Evolutionary conservation across 306 rosid species (phyloP).

Genomic region (Sophora flavescens): DNA sequence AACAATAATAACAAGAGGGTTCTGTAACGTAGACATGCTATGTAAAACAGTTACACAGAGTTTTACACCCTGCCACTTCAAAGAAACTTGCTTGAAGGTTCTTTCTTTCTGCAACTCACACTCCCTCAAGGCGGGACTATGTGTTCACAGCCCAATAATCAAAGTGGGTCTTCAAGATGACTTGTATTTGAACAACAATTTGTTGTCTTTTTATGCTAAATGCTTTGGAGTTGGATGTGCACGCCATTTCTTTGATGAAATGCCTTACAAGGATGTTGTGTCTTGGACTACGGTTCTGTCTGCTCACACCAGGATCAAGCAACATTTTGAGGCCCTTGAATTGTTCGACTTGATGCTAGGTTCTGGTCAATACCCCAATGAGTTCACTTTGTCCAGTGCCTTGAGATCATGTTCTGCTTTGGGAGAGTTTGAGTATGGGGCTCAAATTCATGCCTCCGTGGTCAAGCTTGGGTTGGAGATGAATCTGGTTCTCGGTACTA

Average conservation of each 20-base stretch:
- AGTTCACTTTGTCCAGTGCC: slow-evolving; percentile 66
- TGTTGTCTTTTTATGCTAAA: slow-evolving; percentile 60
- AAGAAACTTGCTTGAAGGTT: slow-evolving; percentile 60
- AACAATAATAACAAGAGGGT: neutral
- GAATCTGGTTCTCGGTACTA: slow-evolving; percentile 57
- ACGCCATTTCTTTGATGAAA: slow-evolving; percentile 74
- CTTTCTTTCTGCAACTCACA: slow-evolving; percentile 66
- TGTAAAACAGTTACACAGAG: slow-evolving; percentile 48
- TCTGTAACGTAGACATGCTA: slow-evolving; percentile 37
- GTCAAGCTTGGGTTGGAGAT: slow-evolving; percentile 65
- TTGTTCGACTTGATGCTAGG: slow-evolving; percentile 57
- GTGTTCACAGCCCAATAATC: slow-evolving; percentile 69
- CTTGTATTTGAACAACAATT: slow-evolving; percentile 65
- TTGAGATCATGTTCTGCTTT: slow-evolving; percentile 61
- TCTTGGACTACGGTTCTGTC: slow-evolving; percentile 76
- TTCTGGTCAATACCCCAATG: slow-evolving; percentile 60
- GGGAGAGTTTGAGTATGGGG: slow-evolving; percentile 56
- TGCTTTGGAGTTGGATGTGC: slow-evolving; percentile 64
- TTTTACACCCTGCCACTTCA: slow-evolving; percentile 39
- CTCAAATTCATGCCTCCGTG: slow-evolving; percentile 58
- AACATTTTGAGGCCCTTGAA: slow-evolving; percentile 58
- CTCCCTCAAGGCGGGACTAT: slow-evolving; percentile 58
- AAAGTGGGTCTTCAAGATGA: slow-evolving; percentile 66
- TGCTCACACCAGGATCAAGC: slow-evolving; percentile 53
- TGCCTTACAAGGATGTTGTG: slow-evolving; percentile 73